These are phyloP conservation scores for Colletotrichum sp. DNA, from an alignment of 2,329 filamentous ascomycete species.

Conservation along the genomic window DNA sequence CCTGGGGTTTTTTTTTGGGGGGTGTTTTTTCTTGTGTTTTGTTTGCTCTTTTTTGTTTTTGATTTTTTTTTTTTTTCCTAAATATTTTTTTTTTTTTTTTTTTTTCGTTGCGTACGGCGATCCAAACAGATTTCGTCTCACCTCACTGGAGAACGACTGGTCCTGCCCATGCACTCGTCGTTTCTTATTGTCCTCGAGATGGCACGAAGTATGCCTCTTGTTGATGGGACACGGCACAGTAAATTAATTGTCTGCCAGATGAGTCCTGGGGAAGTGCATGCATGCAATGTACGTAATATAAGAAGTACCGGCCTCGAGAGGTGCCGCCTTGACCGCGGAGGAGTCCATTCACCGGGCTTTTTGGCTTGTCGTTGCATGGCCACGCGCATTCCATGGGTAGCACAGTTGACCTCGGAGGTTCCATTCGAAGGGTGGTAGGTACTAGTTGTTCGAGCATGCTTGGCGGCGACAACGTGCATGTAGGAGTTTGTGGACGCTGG, in stretches of 20 bases:
- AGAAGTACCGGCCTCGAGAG: slow-evolving; percentile 14
- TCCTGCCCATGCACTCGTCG: background rate
- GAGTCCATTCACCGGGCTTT: slow-evolving; percentile 2
- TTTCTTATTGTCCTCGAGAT: background rate
- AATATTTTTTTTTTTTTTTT: no score
- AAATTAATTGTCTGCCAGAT: background rate
- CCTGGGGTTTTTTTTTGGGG: no score
- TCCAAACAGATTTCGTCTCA: slow-evolving; percentile 10
- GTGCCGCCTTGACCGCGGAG: background rate
- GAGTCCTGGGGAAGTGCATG: slow-evolving; percentile 9
- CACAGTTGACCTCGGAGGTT: background rate
- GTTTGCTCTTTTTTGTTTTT: no score
- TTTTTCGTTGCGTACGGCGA: background rate
- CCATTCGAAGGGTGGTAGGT: background rate
- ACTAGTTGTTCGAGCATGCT: background rate
- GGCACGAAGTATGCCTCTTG: background rate
- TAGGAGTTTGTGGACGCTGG: background rate
- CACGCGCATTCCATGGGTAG: background rate
- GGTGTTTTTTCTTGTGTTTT: no score
- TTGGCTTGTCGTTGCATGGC: background rate
- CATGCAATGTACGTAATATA: slow-evolving; percentile 16
- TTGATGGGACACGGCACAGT: background rate
- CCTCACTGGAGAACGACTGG: background rate
- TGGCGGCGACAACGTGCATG: background rate
- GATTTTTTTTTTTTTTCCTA: no score